Percentiles rank a stretch among this genome's conserved stretches.
Evolutionary conservation across 495 filamentous ascomycete genomes (phyloP).

Genomic region (Podospora pseudopauciseta): DNA sequence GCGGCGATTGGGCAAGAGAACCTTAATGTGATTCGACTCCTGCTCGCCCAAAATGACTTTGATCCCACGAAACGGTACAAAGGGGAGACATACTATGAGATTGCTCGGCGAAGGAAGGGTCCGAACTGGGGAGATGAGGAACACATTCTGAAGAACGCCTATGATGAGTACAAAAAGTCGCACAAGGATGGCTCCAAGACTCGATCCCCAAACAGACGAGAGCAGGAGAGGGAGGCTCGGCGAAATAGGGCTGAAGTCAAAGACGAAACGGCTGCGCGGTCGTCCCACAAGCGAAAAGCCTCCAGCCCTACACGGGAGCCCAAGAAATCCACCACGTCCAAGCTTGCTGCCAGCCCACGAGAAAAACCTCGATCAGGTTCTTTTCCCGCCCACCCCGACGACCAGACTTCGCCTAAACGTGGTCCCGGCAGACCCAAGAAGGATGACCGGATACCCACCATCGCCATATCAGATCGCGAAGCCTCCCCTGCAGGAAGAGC

Average conservation of each 20-base stretch:
- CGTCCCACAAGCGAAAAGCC: slow-evolving; percentile 44
- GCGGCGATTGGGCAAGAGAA: slow-evolving; percentile 91
- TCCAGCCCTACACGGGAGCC: slow-evolving; percentile 47
- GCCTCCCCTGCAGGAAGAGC: slow-evolving; percentile 43
- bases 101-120: slow-evolving; percentile 75
- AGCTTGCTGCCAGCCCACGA: slow-evolving; percentile 39
- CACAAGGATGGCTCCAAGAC: slow-evolving; percentile 43
- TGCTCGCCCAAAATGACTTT: slow-evolving; percentile 74
- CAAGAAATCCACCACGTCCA: slow-evolving; percentile 35
- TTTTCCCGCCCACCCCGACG: slow-evolving; percentile 36
- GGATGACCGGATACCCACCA: slow-evolving; percentile 44
- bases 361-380: slow-evolving; percentile 42
- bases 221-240: slow-evolving; percentile 55
- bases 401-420: slow-evolving; percentile 45
- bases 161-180: slow-evolving; percentile 57
- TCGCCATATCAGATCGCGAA: slow-evolving; percentile 52
- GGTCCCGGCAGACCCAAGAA: slow-evolving; percentile 48
- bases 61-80: slow-evolving; percentile 69
- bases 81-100: slow-evolving; percentile 76
- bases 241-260: slow-evolving; percentile 46
- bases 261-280: slow-evolving; percentile 27
- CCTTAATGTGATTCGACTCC: slow-evolving; percentile 70
- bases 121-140: slow-evolving; percentile 88
- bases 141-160: slow-evolving; percentile 74
- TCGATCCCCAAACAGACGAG: slow-evolving; percentile 53